Conservation (phyloP, 1,284 basidiomycete genomes). For the Thelephora terrestris region DNA sequence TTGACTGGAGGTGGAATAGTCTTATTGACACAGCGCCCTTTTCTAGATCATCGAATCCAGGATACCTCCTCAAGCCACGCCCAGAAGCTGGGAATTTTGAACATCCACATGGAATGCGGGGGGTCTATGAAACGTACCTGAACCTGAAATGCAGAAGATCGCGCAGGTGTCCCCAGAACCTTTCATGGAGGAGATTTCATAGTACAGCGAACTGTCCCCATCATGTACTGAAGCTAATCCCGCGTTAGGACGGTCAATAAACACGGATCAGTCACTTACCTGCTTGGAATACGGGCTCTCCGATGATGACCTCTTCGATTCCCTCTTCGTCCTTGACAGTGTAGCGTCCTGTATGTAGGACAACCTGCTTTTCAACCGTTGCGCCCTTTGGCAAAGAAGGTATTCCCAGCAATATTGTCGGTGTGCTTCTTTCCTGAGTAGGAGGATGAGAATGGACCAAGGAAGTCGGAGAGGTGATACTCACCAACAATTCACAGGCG, state of each 20-base stretch:
- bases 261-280: too few species aligned
- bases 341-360: constrained; percentile 55
- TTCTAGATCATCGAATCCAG: too few species aligned
- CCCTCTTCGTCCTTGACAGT: constrained; percentile 36
- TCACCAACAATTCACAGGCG: constrained; percentile 29
- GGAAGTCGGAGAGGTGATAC: constrained; percentile 6
- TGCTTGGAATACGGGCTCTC: too few species aligned
- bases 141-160: background rate
- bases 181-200: background rate
- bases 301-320: constrained; percentile 4
- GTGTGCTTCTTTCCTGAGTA: constrained; percentile 20
- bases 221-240: background rate
- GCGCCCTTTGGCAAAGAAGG: constrained; percentile 72
- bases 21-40: too few species aligned
- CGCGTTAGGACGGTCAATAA: background rate
- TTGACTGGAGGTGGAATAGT: too few species aligned
- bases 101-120: too few species aligned
- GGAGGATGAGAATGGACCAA: background rate
- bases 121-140: background rate
- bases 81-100: too few species aligned
- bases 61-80: too few species aligned
- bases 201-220: background rate
- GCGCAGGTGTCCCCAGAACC: background rate
- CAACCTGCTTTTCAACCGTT: constrained; percentile 59
- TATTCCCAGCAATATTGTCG: constrained; percentile 60